A percentile compares a stretch with the other conserved stretches of the same genome.
These are phyloP conservation scores for Filobasidium floriforme DNA, from an alignment of 768 basidiomycete species.

Conservation along the genomic window DNA sequence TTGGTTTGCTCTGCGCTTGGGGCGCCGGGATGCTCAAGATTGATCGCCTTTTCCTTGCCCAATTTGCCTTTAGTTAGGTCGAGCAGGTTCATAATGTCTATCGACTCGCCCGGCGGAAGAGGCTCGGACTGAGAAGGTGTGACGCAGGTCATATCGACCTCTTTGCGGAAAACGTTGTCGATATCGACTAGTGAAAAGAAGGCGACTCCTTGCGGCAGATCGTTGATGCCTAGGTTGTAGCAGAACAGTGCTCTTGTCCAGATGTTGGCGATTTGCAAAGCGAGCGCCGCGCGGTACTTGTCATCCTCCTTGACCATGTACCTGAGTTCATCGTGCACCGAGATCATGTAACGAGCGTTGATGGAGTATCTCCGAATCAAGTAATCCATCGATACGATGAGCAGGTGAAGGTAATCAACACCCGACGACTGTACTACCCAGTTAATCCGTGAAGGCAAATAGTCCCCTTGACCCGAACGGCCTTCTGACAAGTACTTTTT, in stretches of 20 bases:
- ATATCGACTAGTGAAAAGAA: conserved; percentile 97
- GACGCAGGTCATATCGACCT: conserved; percentile 89
- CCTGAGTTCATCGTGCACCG: conserved; percentile 93
- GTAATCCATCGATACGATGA: conserved; percentile 91
- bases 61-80: conserved; percentile 57
- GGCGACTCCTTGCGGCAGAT: conserved; percentile 87
- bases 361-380: conserved; percentile 73
- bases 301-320: conserved; percentile 86
- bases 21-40: neutral
- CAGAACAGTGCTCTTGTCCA: conserved; percentile 92
- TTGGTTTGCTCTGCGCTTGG: neutral
- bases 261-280: conserved; percentile 86
- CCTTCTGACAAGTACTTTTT: conserved; percentile 72
- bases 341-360: conserved; percentile 84
- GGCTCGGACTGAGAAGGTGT: conserved; percentile 81
- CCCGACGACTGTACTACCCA: conserved; percentile 99
- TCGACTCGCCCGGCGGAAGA: conserved; percentile 78
- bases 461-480: conserved; percentile 38
- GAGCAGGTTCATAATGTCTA: conserved; percentile 63
- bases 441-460: conserved; percentile 93
- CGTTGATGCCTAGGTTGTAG: conserved; percentile 87
- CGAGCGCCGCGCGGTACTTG: conserved; percentile 79
- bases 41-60: neutral
- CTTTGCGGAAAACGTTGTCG: conserved; percentile 83
- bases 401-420: conserved; percentile 92